Evolutionary conservation across 208 protist genomes (phyloP), one percentile per base, ranked within the genome.

Genomic region (Naegleria lovaniensis): DNA sequence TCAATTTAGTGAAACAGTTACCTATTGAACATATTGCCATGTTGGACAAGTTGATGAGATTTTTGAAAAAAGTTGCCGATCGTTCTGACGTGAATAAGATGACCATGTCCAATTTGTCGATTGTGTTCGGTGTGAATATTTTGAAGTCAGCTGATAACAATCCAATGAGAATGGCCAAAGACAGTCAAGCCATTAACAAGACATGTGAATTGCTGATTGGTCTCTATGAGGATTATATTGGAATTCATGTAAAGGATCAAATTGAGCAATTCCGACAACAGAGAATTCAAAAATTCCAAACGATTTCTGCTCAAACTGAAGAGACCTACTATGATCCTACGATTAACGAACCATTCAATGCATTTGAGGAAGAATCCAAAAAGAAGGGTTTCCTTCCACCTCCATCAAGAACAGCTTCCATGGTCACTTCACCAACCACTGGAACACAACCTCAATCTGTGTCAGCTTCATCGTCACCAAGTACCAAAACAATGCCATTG

Each of bases 101-200:
- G 84, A 55, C 15, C 15, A 7, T 39, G 36, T 39, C 19, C 0
- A 88, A 88, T 36, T 39, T 88, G 5, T 36, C 84, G 5, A 88
- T 88, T 58, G 84, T 88, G 2, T 88, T 88, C 58, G 84, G 41
- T 88, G 39, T 88, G 41, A 88, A 88, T 58, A 48, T 48, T n/a
- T 39, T 88, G 16, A 58, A 38, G 36, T 39, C 5, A 19, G 19
- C 22, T 2, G 41, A 52, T 58, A 33, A 33, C 13, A 58, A 58
- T 36, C 41, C 41, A 48, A 51, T 58, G 13, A 88, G n/a, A 36
- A 88, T 88, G 13, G 39, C 41, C 13, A 88, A 58, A 22, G 83
- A 87, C 41, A 33, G 16, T 38, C 29, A 13, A n/a, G n/a, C 19
- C 29, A n/a, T 88, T 5, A 88, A 58, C 29, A 88, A 88, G 19